Conservation (phyloP, 169 alveolate genomes). For the Perkinsus olseni region DNA sequence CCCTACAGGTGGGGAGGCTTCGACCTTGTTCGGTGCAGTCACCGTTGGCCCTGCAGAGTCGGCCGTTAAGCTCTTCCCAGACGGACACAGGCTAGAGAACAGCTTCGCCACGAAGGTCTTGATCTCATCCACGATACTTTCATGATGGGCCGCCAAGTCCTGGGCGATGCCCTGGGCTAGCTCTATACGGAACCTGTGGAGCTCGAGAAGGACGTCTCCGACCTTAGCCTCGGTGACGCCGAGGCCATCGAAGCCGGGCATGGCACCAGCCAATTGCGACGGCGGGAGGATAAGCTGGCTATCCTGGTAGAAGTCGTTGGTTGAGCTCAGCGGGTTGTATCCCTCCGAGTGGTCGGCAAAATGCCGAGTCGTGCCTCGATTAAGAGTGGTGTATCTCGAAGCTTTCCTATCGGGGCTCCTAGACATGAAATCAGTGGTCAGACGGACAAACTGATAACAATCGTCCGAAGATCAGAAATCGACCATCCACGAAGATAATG, state of each 20-base stretch:
- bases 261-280: neutral
- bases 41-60: no score
- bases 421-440: no score
- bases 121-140: neutral
- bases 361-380: neutral
- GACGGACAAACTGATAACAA: no score
- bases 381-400: neutral
- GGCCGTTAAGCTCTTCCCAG: no score
- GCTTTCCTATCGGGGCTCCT: neutral
- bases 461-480: no score
- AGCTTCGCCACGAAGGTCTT: neutral
- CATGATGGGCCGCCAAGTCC: neutral
- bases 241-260: neutral
- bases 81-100: neutral
- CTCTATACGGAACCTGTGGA: neutral
- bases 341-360: neutral
- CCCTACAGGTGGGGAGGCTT: neutral
- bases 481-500: no score
- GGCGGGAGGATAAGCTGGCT: neutral
- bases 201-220: neutral
- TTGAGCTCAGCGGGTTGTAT: neutral
- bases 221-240: neutral
- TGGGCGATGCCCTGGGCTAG: neutral
- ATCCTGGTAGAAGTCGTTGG: neutral
- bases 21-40: no score